Evolutionary conservation across 2,329 filamentous ascomycete species (phyloP), one percentile per base, ranked within the genome.

Genomic region (Leptographium lundbergii): DNA sequence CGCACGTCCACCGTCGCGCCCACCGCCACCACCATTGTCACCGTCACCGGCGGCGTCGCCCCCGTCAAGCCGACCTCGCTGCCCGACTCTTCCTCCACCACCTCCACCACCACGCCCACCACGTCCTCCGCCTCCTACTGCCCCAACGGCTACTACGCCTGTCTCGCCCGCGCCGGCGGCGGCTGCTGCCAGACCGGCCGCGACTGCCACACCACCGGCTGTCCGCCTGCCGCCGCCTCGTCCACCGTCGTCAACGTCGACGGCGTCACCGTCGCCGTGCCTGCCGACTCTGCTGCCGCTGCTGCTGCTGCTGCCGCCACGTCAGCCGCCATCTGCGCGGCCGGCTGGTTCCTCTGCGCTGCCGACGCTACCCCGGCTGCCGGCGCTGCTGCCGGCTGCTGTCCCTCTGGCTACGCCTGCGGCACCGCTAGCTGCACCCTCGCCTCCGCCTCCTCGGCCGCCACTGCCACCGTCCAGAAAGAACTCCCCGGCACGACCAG

Each of bases 131-230:
- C 52, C 47, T 71, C 71, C 36, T 76, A 79, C 65, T 97, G 92
- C 66, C 92, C 92, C 0, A 91, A 86, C 0, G 91, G 91, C 2
- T 97, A 91, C 76, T 97, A 97, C 71, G 86, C 89, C 56, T 97
- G 92, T 71, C 82, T 86, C 2, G 92, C 92, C 2, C 84, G 85
- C 61, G 89, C 91, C 61, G 90, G 88, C 17, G 90, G 90, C 24
- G 81, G 81, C 2, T 97, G 92, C 74, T 97, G 92, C 73, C 87
- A 88, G 60, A 91, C 89, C 0, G 91, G 90, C 2, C 83, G 91
- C 24, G 81, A 95, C 72, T 97, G 92, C 72, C 82, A 87, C 61
- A 87, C 85, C 0, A 88, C 87, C 0, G 88, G 86, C 7, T 97
- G 92, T 66, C 88, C 89, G 0, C 72, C 81, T 0, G 74, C 77